Evolutionary conservation across 805 yeast genomes (phyloP), one percentile per base, ranked within the genome.

Genomic region (Wickerhamiella sergipiensis): DNA sequence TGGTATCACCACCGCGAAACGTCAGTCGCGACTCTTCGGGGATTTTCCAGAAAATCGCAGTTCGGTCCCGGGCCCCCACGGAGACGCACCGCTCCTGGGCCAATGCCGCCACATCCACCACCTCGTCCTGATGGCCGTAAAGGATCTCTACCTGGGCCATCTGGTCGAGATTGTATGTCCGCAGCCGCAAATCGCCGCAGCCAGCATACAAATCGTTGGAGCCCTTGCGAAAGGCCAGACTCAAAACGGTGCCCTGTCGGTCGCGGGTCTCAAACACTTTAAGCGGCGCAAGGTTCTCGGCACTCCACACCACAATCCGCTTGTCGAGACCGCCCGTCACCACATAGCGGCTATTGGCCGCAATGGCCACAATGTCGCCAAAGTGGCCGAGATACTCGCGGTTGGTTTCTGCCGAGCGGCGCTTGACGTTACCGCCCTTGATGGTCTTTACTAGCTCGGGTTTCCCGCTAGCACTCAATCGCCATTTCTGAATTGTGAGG

Each of bases 11-110:
- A 54, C 95, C 95, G 63, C 95, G 77, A 66, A 90, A 90, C 0
- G 96, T 88, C 60, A 92, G 76, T 63, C 97, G 79, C 1, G 95
- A 80, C 68, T 92, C 98, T 61, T 92, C 98, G 23, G 95, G 79
- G 57, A 92, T 87, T 65, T 92, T 92, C 98, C 98, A 92, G 60
- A 85, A 72, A 82, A 94, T 83, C 9, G 90, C 96, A 5, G 96
- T 85, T 61, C 94, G 81, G 68, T 92, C 98, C 59, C 97, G 79
- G 2, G 95, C 75, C 17, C 98, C 98, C 31, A 90, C 97, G 23
- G 95, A 86, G 17, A 92, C 89, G 71, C 98, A 92, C 52, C 96
- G 79, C 63, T 92, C 97, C 65, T 81, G 80, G 9, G 78, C 77
- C 54, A 92, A 70, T 0, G 97, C 87, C 21, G 87, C 70, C 50